Percentiles rank a stretch among this genome's conserved stretches.
Conservation (phyloP, 345 rosid genomes). For the Citrus sp. region DNA sequence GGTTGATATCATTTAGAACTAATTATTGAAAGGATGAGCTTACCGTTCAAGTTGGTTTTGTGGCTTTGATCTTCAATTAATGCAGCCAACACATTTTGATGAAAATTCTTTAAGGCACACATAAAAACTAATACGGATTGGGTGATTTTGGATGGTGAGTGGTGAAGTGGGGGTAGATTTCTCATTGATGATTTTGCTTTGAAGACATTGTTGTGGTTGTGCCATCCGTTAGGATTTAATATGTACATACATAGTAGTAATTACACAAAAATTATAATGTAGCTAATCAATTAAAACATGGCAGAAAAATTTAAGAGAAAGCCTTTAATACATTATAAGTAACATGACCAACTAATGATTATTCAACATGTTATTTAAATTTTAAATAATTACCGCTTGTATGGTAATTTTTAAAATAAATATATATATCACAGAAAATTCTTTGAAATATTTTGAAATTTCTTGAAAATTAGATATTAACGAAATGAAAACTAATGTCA, state of each 20-base stretch:
- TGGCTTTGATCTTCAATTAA: neutral
- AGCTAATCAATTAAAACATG: no score
- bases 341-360: no score
- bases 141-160: neutral
- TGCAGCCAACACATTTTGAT: neutral
- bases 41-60: neutral
- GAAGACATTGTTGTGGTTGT: neutral
- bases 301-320: no score
- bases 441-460: no score
- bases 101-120: neutral
- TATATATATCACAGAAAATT: no score
- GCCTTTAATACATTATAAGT: no score
- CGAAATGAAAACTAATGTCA: neutral
- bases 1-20: neutral
- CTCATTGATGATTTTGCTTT: neutral
- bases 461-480: neutral
- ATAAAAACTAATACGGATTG: neutral
- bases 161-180: neutral
- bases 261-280: neutral
- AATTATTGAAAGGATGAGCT: neutral
- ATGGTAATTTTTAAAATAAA: no score
- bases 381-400: no score
- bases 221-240: neutral
- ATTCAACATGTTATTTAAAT: no score
- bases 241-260: neutral